A percentile compares a stretch with the other conserved stretches of the same genome.
These are phyloP conservation scores for Phytophthora agathidicida DNA, from an alignment of 352 stramenopile species.

Conservation along the genomic window DNA sequence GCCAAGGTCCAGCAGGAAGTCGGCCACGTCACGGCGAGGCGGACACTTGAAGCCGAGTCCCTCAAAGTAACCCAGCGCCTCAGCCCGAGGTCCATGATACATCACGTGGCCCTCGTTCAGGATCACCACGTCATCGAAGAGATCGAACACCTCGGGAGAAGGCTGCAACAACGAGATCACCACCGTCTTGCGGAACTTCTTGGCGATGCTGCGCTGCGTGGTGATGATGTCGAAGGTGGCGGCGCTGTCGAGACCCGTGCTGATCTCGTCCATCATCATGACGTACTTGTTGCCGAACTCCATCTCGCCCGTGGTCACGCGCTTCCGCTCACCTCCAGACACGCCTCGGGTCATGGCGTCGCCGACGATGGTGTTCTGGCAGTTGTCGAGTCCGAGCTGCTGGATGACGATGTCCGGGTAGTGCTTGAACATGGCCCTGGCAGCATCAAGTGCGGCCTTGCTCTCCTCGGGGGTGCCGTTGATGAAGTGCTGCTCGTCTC, in stretches of 20 bases:
- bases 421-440: slow-evolving; percentile 35
- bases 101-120: slow-evolving; percentile 90
- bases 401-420: slow-evolving; percentile 52
- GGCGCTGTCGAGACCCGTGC: slow-evolving; percentile 67
- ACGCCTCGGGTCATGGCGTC: slow-evolving; percentile 69
- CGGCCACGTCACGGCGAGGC: slow-evolving; percentile 71
- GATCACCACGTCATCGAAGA: slow-evolving; percentile 95
- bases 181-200: slow-evolving; percentile 55
- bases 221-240: slow-evolving; percentile 71
- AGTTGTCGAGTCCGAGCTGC: slow-evolving; percentile 55
- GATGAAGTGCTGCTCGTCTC: slow-evolving; percentile 18
- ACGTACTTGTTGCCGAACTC: slow-evolving; percentile 84
- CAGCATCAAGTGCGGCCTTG: slow-evolving; percentile 27
- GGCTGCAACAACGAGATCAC: slow-evolving; percentile 90
- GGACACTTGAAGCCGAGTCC: slow-evolving; percentile 22
- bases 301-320: slow-evolving; percentile 80
- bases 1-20: slow-evolving; percentile 84
- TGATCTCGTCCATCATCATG: slow-evolving; percentile 87
- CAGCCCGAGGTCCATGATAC: slow-evolving; percentile 78
- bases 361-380: slow-evolving; percentile 68
- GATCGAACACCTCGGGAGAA: slow-evolving; percentile 90
- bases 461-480: slow-evolving; percentile 39
- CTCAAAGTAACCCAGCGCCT: slow-evolving; percentile 34
- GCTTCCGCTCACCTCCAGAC: slow-evolving; percentile 77
- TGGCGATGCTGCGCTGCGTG: slow-evolving; percentile 49